These are phyloP conservation scores for Melanogaster broomeanus DNA, from an alignment of 768 basidiomycete species.

Conservation along the genomic window DNA sequence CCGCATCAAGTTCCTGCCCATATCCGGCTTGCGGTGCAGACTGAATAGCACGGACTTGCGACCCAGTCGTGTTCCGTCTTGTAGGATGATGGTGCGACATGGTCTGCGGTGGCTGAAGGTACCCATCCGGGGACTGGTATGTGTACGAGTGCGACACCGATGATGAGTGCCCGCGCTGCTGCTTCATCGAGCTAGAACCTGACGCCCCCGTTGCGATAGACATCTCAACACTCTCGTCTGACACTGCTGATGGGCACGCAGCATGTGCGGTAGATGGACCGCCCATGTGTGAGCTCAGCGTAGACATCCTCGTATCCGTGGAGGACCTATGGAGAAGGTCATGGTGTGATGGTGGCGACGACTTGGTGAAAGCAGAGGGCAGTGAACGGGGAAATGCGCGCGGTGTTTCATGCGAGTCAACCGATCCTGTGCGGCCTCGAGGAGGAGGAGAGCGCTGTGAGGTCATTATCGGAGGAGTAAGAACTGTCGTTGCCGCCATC, in stretches of 20 bases:
- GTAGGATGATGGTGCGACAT: conserved; percentile 42
- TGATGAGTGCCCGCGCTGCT: conserved; percentile 18
- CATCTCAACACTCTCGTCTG: conserved; percentile 22
- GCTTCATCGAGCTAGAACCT: conserved; percentile 19
- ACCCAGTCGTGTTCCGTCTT: conserved; percentile 75
- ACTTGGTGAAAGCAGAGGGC: conserved; percentile 22
- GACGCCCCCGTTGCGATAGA: conserved; percentile 20
- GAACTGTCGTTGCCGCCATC: conserved; percentile 14
- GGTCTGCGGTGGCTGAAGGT: conserved; percentile 51
- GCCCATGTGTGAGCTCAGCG: conserved; percentile 25
- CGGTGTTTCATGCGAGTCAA: conserved; percentile 29
- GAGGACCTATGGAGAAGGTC: conserved; percentile 47
- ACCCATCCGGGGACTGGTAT: conserved; percentile 41
- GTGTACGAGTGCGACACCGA: conserved; percentile 25
- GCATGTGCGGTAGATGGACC: conserved; percentile 16
- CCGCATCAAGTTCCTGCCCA: conserved; percentile 38
- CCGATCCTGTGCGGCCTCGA: conserved; percentile 30
- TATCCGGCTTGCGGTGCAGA: conserved; percentile 36
- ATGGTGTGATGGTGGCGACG: conserved; percentile 12
- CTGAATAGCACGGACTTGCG: conserved; percentile 34
- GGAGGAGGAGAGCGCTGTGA: conserved; percentile 13
- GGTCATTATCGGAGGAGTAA: conserved; percentile 16
- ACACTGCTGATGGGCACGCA: conserved; percentile 6
- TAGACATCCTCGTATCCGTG: conserved; percentile 48
- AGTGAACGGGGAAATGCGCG: conserved; percentile 16